A percentile compares a stretch with the other conserved stretches of the same genome.
Evolutionary conservation across 805 yeast species (phyloP).

Genomic region (Candida maris): DNA sequence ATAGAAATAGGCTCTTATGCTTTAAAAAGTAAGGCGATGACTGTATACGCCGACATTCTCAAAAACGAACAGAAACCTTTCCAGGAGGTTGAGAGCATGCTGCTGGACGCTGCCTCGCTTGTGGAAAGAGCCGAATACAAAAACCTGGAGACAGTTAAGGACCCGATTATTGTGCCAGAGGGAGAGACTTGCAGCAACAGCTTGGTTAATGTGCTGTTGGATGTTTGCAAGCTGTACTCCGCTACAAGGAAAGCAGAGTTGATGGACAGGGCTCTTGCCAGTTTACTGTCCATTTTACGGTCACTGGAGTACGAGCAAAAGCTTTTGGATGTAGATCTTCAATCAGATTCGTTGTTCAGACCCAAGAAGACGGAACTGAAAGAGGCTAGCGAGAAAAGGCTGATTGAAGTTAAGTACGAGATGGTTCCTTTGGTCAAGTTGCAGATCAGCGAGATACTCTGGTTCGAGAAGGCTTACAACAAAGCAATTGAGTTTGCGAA

Average conservation of each 20-base stretch:
- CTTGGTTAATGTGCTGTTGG: conserved; percentile 28
- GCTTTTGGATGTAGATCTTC: conserved; percentile 13
- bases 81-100: conserved; percentile 25
- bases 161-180: conserved; percentile 20
- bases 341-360: conserved; percentile 14
- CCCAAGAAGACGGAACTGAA: conserved; percentile 10
- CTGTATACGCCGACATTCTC: conserved; percentile 35
- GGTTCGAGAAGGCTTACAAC: conserved; percentile 30
- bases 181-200: conserved; percentile 19
- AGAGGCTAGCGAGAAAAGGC: conserved; percentile 18
- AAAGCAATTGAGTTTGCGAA: conserved; percentile 41
- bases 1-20: conserved; percentile 23
- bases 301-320: conserved; percentile 28
- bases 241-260: conserved; percentile 19
- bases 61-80: conserved; percentile 17
- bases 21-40: conserved; percentile 32
- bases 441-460: conserved; percentile 41
- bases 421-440: conserved; percentile 36
- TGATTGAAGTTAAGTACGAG: conserved; percentile 26
- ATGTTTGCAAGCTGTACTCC: conserved; percentile 28
- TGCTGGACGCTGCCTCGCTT: conserved; percentile 28
- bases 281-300: conserved; percentile 33
- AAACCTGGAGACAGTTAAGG: conserved; percentile 3
- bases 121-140: conserved; percentile 24
- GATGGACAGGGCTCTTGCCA: conserved; percentile 30